Conservation (phyloP, 139 green algal genomes). For the Picochlorum sp. region DNA sequence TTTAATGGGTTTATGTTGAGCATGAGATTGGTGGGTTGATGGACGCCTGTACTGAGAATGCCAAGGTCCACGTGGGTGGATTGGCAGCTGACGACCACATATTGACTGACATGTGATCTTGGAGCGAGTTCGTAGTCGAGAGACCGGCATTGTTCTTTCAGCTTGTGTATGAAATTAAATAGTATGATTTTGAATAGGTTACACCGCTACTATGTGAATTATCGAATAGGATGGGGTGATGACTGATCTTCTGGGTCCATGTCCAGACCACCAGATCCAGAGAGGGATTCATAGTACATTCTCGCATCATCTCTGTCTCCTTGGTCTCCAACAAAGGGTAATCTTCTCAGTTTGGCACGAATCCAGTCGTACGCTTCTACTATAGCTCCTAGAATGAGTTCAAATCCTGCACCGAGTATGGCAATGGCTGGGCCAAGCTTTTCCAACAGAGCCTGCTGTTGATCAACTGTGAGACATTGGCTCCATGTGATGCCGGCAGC, state of each 20-base stretch:
- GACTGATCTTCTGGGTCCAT: conserved; percentile 30
- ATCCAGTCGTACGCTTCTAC: conserved; percentile 23
- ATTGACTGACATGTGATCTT: too few relatives aligned
- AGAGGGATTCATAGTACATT: conserved; percentile 15
- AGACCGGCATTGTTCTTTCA: too few relatives aligned
- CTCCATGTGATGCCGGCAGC: conserved; percentile 21
- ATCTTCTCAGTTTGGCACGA: conserved; percentile 3
- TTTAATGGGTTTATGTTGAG: too few relatives aligned
- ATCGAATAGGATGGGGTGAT: conserved; percentile 8
- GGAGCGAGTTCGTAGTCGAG: too few relatives aligned
- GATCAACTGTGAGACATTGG: conserved; percentile 11
- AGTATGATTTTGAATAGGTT: not conserved
- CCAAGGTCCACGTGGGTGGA: too few relatives aligned
- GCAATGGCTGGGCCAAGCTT: conserved; percentile 5
- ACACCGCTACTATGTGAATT: not conserved
- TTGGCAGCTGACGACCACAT: too few relatives aligned
- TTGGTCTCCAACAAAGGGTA: not conserved
- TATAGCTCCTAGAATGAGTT: conserved; percentile 14
- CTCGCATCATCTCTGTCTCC: conserved; percentile 1
- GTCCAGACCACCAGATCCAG: conserved; percentile 14
- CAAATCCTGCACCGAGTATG: not conserved
- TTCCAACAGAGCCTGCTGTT: conserved; percentile 4
- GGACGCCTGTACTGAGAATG: too few relatives aligned
- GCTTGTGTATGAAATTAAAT: not conserved
- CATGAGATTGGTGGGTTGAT: too few relatives aligned